phyloP scores from a whole-genome alignment of 2,329 filamentous ascomycete species.

The Polytolypa hystricis region DNA sequence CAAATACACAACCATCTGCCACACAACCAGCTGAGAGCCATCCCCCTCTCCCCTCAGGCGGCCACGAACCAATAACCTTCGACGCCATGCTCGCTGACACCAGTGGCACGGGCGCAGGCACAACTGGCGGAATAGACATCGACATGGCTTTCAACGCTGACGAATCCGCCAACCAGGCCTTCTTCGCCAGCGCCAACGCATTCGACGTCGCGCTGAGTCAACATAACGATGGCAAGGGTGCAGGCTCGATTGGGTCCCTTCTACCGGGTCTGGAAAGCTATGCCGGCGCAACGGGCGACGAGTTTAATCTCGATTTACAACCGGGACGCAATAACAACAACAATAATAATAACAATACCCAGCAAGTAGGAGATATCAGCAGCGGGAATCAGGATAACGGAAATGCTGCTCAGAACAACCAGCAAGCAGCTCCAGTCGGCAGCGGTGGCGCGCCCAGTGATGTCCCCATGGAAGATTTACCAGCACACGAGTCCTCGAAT shows the following conservation, averaged over 20 bases:
- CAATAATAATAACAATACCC: conserved; percentile 13
- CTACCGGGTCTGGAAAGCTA: conserved; percentile 23
- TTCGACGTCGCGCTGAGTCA: conserved; percentile 9
- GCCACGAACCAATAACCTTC: conserved; percentile 29
- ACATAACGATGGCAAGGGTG: conserved; percentile 8
- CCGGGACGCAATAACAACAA: conserved; percentile 11
- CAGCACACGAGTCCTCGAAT: conserved; percentile 31
- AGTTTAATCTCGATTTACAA: conserved; percentile 28
- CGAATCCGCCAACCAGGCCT: conserved; percentile 27
- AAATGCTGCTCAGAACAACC: conserved; percentile 5
- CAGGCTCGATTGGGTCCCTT: conserved; percentile 18
- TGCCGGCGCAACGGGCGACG: conserved; percentile 24
- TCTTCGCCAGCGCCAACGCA: conserved; percentile 25
- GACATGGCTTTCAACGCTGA: conserved; percentile 31
- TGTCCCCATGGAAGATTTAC: conserved; percentile 19
- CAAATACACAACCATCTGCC: background rate
- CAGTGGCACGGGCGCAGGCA: conserved; percentile 16
- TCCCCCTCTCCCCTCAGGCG: conserved; percentile 16
- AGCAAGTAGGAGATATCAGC: conserved; percentile 22
- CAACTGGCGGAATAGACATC: conserved; percentile 21
- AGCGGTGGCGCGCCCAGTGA: conserved; percentile 7
- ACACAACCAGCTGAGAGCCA: conserved; percentile 9
- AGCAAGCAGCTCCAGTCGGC: conserved; percentile 10
- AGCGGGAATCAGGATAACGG: conserved; percentile 1
- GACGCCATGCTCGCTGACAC: conserved; percentile 29